Percentiles rank a stretch among this genome's conserved stretches.
phyloP scores from a whole-genome alignment of 2,329 filamentous ascomycete species.

The Calonectria pteridis region DNA sequence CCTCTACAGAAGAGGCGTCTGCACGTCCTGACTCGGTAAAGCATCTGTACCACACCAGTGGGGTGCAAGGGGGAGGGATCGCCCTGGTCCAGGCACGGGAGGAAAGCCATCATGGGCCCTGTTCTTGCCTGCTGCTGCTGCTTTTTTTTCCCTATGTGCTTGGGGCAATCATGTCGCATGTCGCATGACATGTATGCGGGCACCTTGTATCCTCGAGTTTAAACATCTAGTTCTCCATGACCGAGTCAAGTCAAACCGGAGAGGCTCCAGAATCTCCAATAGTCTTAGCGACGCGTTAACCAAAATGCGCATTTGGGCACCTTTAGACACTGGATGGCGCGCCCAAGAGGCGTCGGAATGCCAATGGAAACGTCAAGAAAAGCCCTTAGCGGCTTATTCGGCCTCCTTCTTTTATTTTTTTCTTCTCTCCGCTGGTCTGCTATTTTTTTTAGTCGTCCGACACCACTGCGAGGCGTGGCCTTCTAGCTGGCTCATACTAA shows the following conservation, averaged over 20 bases:
- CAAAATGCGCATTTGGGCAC: conserved; percentile 1
- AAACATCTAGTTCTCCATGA: not conserved
- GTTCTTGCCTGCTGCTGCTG: not conserved
- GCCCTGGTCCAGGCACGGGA: conserved; percentile 7
- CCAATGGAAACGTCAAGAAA: conserved; percentile 35
- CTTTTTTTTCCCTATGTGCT: not conserved
- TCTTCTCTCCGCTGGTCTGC: not conserved
- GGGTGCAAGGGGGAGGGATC: conserved; percentile 21
- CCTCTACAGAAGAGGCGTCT: not conserved
- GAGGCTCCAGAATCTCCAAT: not conserved
- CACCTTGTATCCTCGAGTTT: not conserved
- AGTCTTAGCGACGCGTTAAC: conserved; percentile 8
- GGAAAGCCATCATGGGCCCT: conserved; percentile 11
- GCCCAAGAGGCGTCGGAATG: conserved; percentile 30
- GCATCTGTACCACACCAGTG: conserved; percentile 7
- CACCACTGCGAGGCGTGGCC: not conserved
- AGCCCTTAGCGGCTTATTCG: conserved; percentile 40
- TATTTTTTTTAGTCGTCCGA: not conserved
- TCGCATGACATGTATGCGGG: not conserved
- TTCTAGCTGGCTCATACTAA: conserved; percentile 7
- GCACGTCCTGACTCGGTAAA: not conserved
- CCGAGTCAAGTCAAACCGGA: conserved; percentile 1
- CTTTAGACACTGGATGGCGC: conserved; percentile 17
- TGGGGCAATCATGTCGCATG: not conserved
- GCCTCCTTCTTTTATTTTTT: conserved; percentile 33